phyloP scores from a whole-genome alignment of 1,139 yeast species.

The Lodderomyces parapsilosis region DNA sequence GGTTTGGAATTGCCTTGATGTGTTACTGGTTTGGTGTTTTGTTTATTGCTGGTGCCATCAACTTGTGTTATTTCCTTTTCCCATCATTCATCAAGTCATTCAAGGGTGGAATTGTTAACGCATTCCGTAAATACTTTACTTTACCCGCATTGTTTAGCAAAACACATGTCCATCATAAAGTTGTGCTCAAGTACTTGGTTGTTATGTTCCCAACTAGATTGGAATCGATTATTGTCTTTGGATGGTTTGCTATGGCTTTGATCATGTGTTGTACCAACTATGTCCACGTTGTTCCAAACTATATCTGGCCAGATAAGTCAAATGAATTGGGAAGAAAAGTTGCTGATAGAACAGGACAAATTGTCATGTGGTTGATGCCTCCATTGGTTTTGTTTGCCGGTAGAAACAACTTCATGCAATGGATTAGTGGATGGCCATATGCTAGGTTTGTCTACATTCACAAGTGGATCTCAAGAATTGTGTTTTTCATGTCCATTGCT shows the following conservation, averaged over 20 bases:
- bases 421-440: constrained; percentile 65
- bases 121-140: constrained; percentile 40
- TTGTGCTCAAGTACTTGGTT: constrained; percentile 29
- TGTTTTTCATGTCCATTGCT: constrained; percentile 40
- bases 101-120: constrained; percentile 33
- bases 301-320: constrained; percentile 26
- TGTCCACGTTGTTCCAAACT: constrained; percentile 35
- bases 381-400: constrained; percentile 57
- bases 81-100: constrained; percentile 34
- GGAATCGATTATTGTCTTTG: constrained; percentile 51
- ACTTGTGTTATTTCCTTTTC: constrained; percentile 28
- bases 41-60: constrained; percentile 44
- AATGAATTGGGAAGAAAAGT: constrained; percentile 52
- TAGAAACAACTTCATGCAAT: constrained; percentile 63
- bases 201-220: constrained; percentile 60
- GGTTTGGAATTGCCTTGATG: constrained; percentile 50
- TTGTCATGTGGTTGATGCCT: constrained; percentile 51
- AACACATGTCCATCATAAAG: constrained; percentile 40
- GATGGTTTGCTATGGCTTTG: constrained; percentile 50
- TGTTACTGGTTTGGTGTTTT: constrained; percentile 46
- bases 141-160: constrained; percentile 48
- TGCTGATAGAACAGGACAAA: constrained; percentile 61
- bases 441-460: constrained; percentile 63
- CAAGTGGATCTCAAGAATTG: constrained; percentile 60
- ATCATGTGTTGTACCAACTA: constrained; percentile 45